phyloP scores from a whole-genome alignment of 2,329 filamentous ascomycete genomes.

The Phialemonium atrogriseum region DNA sequence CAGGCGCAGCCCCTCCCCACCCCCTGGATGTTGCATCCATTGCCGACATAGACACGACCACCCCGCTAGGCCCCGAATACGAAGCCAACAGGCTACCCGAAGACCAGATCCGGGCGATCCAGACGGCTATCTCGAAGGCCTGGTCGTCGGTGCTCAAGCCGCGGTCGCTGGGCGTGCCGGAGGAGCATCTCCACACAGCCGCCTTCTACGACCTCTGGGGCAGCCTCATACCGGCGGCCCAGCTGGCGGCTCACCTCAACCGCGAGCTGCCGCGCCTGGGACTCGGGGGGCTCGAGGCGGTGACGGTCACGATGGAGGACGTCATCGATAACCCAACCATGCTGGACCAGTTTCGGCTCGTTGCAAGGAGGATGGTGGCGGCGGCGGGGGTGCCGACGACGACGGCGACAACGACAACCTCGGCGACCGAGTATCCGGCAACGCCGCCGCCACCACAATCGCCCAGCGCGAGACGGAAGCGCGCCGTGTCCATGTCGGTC shows the following conservation, averaged over 20 bases:
- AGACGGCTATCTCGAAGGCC: slow-evolving; percentile 30
- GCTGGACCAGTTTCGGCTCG: slow-evolving; percentile 37
- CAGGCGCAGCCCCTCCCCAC: not conserved
- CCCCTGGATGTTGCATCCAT: slow-evolving; percentile 13
- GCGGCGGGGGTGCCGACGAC: not conserved
- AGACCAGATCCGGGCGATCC: slow-evolving; percentile 30
- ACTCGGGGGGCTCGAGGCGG: slow-evolving; percentile 26
- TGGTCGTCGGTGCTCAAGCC: slow-evolving; percentile 38
- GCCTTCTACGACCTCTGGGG: slow-evolving; percentile 44
- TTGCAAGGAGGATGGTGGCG: slow-evolving; percentile 18
- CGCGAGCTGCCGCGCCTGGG: slow-evolving; percentile 27
- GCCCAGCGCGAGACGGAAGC: slow-evolving; percentile 7
- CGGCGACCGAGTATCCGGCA: not conserved
- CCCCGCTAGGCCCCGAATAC: too few species aligned
- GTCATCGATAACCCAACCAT: slow-evolving; percentile 42
- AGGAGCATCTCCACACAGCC: slow-evolving; percentile 32
- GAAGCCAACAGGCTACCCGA: too few species aligned
- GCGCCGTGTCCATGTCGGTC: slow-evolving; percentile 11
- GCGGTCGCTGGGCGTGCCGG: slow-evolving; percentile 26
- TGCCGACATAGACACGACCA: slow-evolving; percentile 11
- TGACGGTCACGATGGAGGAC: slow-evolving; percentile 37
- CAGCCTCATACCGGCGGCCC: slow-evolving; percentile 38
- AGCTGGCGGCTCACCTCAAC: slow-evolving; percentile 37
- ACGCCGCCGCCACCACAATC: too few species aligned
- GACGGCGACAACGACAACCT: slow-evolving; percentile 1